Percentiles rank a stretch among this genome's conserved stretches.
Evolutionary conservation across 306 rosid species (phyloP).

Genomic region (Corylus americana): DNA sequence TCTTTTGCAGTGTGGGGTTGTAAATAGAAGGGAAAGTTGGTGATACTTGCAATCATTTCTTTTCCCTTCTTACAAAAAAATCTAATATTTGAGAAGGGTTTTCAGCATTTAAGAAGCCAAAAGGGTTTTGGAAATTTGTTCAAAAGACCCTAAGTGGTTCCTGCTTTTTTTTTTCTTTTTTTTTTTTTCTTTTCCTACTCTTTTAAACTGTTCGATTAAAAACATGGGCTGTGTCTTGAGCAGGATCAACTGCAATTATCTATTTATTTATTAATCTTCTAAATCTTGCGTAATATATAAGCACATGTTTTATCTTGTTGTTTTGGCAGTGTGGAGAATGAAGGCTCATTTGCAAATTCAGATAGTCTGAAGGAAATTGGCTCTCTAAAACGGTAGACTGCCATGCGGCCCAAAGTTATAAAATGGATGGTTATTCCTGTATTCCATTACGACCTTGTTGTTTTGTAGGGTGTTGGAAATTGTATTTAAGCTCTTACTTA

Average conservation of each 20-base stretch:
- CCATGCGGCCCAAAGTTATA: background rate
- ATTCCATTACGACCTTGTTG: background rate
- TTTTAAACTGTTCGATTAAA: background rate
- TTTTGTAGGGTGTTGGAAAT: background rate
- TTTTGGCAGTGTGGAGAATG: slow-evolving; percentile 55
- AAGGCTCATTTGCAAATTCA: slow-evolving; percentile 36
- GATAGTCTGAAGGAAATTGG: slow-evolving; percentile 51
- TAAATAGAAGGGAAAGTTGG: background rate
- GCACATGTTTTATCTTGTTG: slow-evolving; percentile 18
- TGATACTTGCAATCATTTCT: no score
- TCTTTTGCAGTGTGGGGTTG: background rate
- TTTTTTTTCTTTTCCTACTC: background rate
- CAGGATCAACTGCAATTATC: background rate
- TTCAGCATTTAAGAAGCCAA: background rate
- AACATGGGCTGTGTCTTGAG: slow-evolving; percentile 8
- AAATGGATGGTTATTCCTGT: background rate
- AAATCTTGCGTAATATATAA: background rate
- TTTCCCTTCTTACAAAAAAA: no score
- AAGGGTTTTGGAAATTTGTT: no score
- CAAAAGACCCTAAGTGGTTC: background rate
- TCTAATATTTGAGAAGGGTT: no score
- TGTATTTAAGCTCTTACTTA: background rate
- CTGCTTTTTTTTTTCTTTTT: background rate
- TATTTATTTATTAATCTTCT: background rate
- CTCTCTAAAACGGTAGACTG: slow-evolving; percentile 63